These are phyloP conservation scores for Scheffersomyces ergatensis DNA, from an alignment of 805 yeast genomes.

Conservation along the genomic window DNA sequence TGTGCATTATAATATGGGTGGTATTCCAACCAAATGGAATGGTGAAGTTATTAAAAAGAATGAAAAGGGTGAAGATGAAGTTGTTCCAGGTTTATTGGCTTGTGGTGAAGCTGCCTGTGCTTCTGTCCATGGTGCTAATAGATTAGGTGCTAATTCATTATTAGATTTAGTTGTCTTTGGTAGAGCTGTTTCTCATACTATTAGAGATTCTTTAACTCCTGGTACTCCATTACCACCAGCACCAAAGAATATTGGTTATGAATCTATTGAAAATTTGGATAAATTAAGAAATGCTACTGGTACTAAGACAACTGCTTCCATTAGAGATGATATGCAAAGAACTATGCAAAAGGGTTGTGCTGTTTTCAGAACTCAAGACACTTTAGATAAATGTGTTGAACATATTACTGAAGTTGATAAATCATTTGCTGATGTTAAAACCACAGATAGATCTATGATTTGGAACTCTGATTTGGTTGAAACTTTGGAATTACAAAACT, in stretches of 20 bases:
- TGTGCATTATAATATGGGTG: constrained; percentile 99
- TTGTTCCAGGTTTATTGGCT: constrained; percentile 90
- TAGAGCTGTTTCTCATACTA: constrained; percentile 95
- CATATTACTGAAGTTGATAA: constrained; percentile 75
- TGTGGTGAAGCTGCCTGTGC: constrained; percentile 99
- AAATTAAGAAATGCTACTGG: constrained; percentile 84
- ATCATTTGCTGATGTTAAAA: constrained; percentile 71
- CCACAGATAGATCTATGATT: constrained; percentile 95
- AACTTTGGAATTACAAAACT: constrained; percentile 92
- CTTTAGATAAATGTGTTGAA: constrained; percentile 87
- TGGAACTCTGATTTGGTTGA: constrained; percentile 98
- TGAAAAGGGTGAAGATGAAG: constrained; percentile 83
- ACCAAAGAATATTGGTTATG: constrained; percentile 84
- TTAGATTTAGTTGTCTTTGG: constrained; percentile 97
- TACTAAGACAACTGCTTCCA: constrained; percentile 76
- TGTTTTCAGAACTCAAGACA: constrained; percentile 91
- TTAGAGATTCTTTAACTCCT: constrained; percentile 81
- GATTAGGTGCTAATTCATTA: constrained; percentile 97
- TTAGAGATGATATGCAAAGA: constrained; percentile 90
- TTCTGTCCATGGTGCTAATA: constrained; percentile 98
- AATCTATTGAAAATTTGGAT: constrained; percentile 88
- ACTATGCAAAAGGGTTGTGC: constrained; percentile 97
- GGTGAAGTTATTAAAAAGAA: constrained; percentile 90
- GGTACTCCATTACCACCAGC: constrained; percentile 82
- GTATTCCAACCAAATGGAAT: constrained; percentile 96